These are phyloP conservation scores for Suhomyces terraborum DNA, from an alignment of 1,139 yeast genomes.

Conservation along the genomic window DNA sequence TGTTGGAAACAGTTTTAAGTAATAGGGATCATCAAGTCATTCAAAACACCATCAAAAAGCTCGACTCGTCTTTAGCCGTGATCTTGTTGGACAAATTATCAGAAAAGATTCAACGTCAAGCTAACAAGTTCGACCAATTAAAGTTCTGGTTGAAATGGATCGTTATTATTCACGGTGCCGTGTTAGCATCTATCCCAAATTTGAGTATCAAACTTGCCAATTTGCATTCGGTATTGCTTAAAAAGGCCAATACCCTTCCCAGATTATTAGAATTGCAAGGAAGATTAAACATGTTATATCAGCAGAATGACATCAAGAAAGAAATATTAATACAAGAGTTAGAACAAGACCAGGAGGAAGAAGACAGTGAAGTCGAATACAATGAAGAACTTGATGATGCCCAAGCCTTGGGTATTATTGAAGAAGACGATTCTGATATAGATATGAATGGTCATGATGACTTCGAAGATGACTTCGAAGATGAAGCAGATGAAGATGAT, in stretches of 20 bases:
- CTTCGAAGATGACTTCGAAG: conserved; percentile 23
- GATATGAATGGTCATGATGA: conserved; percentile 25
- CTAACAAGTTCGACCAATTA: conserved; percentile 67
- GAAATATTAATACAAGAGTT: conserved; percentile 41
- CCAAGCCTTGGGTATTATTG: conserved; percentile 28
- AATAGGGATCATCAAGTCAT: conserved; percentile 75
- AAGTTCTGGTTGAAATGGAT: conserved; percentile 94
- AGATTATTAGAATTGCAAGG: conserved; percentile 83
- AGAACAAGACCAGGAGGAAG: conserved; percentile 31
- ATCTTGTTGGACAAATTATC: conserved; percentile 77
- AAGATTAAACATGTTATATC: conserved; percentile 67
- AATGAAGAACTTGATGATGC: conserved; percentile 47
- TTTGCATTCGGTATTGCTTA: conserved; percentile 73
- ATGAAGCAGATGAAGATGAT: conserved; percentile 23
- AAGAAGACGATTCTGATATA: conserved; percentile 24
- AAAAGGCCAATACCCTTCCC: conserved; percentile 75
- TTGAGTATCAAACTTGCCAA: conserved; percentile 68
- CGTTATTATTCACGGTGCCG: conserved; percentile 86
- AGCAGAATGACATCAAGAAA: conserved; percentile 68
- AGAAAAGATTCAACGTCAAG: conserved; percentile 73
- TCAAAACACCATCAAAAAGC: conserved; percentile 66
- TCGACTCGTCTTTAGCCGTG: conserved; percentile 75
- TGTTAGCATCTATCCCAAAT: conserved; percentile 67
- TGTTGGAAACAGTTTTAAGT: conserved; percentile 77
- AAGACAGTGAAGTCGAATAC: conserved; percentile 41